Percentiles rank a stretch among this genome's conserved stretches.
phyloP scores from a whole-genome alignment of 441 rosid species.

The Gossypium lobatum region DNA sequence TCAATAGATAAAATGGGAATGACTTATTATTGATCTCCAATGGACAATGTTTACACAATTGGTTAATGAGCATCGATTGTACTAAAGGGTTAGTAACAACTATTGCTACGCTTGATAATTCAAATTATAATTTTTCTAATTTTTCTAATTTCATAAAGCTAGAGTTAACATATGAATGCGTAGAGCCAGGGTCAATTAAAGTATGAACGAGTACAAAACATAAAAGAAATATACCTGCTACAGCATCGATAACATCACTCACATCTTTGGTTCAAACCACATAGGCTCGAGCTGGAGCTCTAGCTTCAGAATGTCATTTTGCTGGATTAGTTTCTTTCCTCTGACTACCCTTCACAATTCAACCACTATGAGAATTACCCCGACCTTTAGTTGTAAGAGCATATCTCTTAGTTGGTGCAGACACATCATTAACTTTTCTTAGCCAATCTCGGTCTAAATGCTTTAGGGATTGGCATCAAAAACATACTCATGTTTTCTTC shows the following conservation, averaged over 20 bases:
- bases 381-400: background rate
- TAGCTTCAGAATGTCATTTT: background rate
- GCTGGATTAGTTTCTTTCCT: background rate
- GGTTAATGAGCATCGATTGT: too few relatives aligned
- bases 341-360: background rate
- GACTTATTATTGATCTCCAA: too few relatives aligned
- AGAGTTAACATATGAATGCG: background rate
- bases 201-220: background rate
- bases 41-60: too few relatives aligned
- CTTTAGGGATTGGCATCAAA: background rate
- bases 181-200: background rate
- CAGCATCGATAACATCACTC: background rate
- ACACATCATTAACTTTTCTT: background rate
- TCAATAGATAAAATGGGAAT: too few relatives aligned
- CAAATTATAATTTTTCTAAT: background rate
- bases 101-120: background rate
- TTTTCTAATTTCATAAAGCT: background rate
- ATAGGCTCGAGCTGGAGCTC: background rate
- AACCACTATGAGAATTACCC: background rate
- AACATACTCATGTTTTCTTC: background rate
- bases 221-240: background rate
- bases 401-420: background rate
- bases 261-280: background rate
- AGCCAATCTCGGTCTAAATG: background rate
- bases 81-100: too few relatives aligned